Base-by-base conservation (phyloP, 352 stramenopile genomes). In the Pelagophyceae sp. region DNA sequence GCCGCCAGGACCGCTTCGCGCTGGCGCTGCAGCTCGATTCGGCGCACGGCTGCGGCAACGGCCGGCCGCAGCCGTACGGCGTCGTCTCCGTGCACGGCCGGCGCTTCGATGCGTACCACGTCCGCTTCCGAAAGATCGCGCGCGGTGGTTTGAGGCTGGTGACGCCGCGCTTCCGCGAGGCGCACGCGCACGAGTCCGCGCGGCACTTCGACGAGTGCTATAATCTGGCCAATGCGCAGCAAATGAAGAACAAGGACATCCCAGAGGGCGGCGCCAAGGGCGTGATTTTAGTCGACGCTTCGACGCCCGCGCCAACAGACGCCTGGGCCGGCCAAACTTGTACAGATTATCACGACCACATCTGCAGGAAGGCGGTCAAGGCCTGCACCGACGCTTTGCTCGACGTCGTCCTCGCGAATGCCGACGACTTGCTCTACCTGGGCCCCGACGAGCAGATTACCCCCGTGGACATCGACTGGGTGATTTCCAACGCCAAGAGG, bases 191-290 rank as follows among this genome's bases (percentile, higher is more conserved):
- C 25, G 92, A 96, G 89, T 87, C 83, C 6, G 85, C 92, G 50
- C 91, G 92, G 70, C 94, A 98, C 60, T 98, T 96, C 78, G 93
- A 98, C 78, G 96, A 99, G 82, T 95, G 89, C 77, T 98, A 98
- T 84, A 90, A 90, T 19, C 84, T 99, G 3, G 94, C 94, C 0
- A 98, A 91, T 77, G 94, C 95, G 11, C 96, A 99, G 83, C 95
- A 99, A 81, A 89, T 96, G 54, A 99, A 99, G 87, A 99, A 99
- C 88, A 99, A 99, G 88, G 95, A 99, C 82, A 98, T 99, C 78
- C 94, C 95, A 0, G 95, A 99, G 83, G 95, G 95, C 64, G 95
- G 95, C 72, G 97, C 92, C 58, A 99, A 99, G 86, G 95, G 90
- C 58, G 95, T 99, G 0, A 83, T 95, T 45, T 85, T 99, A 45